phyloP scores from a whole-genome alignment of 371 early-diverging fungal genomes.

The Actinomortierella wolfii region DNA sequence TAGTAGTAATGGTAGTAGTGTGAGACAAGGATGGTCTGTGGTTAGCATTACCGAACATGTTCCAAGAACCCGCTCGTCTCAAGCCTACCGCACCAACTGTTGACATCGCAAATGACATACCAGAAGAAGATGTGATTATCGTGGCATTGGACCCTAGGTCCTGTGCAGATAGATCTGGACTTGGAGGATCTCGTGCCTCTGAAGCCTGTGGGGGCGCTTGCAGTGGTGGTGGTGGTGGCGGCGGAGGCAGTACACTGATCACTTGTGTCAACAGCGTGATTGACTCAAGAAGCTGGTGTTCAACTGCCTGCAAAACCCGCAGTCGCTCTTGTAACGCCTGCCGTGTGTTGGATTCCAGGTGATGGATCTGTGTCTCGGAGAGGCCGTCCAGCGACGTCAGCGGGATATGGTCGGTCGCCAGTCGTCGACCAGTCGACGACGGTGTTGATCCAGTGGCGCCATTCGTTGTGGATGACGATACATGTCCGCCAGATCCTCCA shows the following conservation, averaged over 20 bases:
- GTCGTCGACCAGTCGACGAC: background rate
- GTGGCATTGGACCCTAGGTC: too few species aligned
- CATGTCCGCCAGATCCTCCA: too few species aligned
- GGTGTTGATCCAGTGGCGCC: constrained; percentile 1
- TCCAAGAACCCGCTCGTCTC: too few species aligned
- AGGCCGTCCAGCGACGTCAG: constrained; percentile 48
- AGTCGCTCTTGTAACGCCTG: constrained; percentile 65
- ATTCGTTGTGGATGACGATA: background rate
- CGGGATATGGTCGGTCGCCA: constrained; percentile 16
- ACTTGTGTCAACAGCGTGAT: constrained; percentile 64
- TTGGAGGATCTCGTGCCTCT: constrained; percentile 27
- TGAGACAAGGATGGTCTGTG: too few species aligned
- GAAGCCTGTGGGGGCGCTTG: background rate
- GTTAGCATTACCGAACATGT: too few species aligned
- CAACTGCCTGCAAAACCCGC: constrained; percentile 58
- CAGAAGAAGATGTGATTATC: too few species aligned
- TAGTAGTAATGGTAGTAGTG: too few species aligned
- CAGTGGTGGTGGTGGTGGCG: constrained; percentile 5
- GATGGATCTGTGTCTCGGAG: constrained; percentile 60
- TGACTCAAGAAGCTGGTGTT: constrained; percentile 65
- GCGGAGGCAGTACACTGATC: constrained; percentile 50
- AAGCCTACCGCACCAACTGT: too few species aligned
- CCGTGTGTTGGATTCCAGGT: constrained; percentile 59
- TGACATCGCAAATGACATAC: too few species aligned
- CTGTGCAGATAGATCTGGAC: constrained; percentile 7